Conservation (phyloP, 2,329 filamentous ascomycete genomes). For the Diaporthe citriasiana region DNA sequence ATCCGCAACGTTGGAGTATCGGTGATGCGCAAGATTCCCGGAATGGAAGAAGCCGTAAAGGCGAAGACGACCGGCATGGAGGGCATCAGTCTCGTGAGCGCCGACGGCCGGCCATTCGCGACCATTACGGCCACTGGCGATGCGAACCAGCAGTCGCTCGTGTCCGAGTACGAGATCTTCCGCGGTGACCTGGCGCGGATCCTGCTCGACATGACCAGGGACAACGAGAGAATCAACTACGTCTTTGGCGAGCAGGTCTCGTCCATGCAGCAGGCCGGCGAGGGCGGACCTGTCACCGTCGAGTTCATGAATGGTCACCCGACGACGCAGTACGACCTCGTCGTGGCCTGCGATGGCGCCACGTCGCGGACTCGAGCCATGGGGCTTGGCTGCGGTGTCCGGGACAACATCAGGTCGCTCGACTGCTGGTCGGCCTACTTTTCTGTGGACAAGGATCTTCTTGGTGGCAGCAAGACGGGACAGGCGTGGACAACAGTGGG, state of each 20-base stretch:
- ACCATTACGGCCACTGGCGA: slow-evolving; percentile 52
- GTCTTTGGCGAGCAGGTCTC: slow-evolving; percentile 49
- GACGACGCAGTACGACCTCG: slow-evolving; percentile 49
- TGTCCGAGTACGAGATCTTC: slow-evolving; percentile 64
- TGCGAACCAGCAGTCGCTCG: slow-evolving; percentile 58
- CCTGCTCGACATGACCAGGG: slow-evolving; percentile 45
- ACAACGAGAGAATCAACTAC: slow-evolving; percentile 43
- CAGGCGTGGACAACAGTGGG: slow-evolving; percentile 54
- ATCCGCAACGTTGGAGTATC: slow-evolving; percentile 55
- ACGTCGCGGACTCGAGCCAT: slow-evolving; percentile 62
- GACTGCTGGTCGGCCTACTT: slow-evolving; percentile 60
- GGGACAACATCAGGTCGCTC: slow-evolving; percentile 50
- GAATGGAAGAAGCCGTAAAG: slow-evolving; percentile 54
- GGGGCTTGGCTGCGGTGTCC: slow-evolving; percentile 55
- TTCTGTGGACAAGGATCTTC: slow-evolving; percentile 55
- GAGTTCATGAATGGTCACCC: slow-evolving; percentile 56
- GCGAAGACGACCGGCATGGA: slow-evolving; percentile 56
- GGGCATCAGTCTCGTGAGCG: slow-evolving; percentile 58
- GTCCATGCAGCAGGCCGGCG: slow-evolving; percentile 51
- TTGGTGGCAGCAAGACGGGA: slow-evolving; percentile 54
- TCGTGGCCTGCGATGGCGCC: slow-evolving; percentile 63
- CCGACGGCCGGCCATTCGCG: slow-evolving; percentile 54
- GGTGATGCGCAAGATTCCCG: slow-evolving; percentile 56
- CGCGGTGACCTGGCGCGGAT: slow-evolving; percentile 57
- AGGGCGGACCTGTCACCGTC: slow-evolving; percentile 54